Conservation (phyloP, 2,329 filamentous ascomycete species). For the Cercospora sp. region DNA sequence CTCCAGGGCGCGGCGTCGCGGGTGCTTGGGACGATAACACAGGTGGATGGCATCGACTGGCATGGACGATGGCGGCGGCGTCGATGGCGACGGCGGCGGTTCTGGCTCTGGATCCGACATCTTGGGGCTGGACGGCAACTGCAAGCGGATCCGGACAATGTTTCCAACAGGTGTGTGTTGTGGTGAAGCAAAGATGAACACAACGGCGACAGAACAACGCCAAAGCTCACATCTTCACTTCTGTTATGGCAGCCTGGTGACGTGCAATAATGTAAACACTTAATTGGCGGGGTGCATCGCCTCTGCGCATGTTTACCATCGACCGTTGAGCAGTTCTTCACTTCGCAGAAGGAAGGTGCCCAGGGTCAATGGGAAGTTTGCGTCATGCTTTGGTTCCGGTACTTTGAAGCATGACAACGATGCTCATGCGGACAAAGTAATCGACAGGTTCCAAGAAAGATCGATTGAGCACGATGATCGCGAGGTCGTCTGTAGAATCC, state of each 20-base stretch:
- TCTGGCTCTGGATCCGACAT: constrained; percentile 1
- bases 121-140: background rate
- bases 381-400: background rate
- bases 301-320: background rate
- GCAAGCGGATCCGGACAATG: background rate
- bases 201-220: background rate
- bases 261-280: background rate
- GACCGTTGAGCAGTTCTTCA: background rate
- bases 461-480: background rate
- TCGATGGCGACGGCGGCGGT: background rate
- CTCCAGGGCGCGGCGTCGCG: background rate
- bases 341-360: background rate
- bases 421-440: background rate
- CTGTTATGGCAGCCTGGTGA: background rate
- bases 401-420: background rate
- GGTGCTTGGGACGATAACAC: background rate
- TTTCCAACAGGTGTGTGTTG: background rate
- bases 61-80: background rate
- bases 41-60: background rate
- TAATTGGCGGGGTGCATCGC: background rate
- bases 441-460: background rate
- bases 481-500: background rate
- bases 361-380: background rate
- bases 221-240: background rate
- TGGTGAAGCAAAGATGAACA: background rate